Base-by-base conservation (phyloP, 2,329 filamentous ascomycete genomes). In the Apiospora marii region DNA sequence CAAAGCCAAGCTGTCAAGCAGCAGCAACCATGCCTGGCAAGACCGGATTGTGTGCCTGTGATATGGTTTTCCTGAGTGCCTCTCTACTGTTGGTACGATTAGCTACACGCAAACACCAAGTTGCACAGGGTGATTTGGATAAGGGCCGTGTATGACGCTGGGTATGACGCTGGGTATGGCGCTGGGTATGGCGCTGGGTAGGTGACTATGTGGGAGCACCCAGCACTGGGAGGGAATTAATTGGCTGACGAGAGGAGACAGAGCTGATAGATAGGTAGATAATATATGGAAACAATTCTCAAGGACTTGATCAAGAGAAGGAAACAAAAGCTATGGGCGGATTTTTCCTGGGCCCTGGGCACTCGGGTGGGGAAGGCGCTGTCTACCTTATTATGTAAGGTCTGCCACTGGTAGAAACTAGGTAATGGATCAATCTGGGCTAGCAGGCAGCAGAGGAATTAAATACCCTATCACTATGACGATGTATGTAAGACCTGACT, bases 241-340 rank as follows among this genome's bases (percentile, higher is more conserved):
- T 61, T 61, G 53, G 30, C 30, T 19, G 53, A 61, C 22, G 53
- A n/a, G 30, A 61, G 53, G 30, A 64, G 58, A 41, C 34, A 10
- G 34, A 30, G 34, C 58, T 13, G 34, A 64, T 30, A 30, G 27
- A 30, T 30, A 30, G 27, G 27, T 16, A 30, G 16, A 58, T 37
- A 24, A 41, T 41, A n/a, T 64, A 41, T 41, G 58, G 34, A 41
- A 41, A 41, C 41, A 37, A 34, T 27, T 64, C 58, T 12, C 19
- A 10, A 27, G 14, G 53, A 61, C 14, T 34, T 58, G 24, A n/a
- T 58, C 51, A 30, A 30, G 51, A 58, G 27, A 22, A 64, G 30
- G 34, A 64, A 64, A 64, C 58, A 41, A 64, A 41, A 64, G 58
- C 58, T 64, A 41, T 37, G 34, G 34, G 34, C 58, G 53, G 30